phyloP scores from a whole-genome alignment of 2,329 filamentous ascomycete genomes.

The Biscogniauxia sp. region DNA sequence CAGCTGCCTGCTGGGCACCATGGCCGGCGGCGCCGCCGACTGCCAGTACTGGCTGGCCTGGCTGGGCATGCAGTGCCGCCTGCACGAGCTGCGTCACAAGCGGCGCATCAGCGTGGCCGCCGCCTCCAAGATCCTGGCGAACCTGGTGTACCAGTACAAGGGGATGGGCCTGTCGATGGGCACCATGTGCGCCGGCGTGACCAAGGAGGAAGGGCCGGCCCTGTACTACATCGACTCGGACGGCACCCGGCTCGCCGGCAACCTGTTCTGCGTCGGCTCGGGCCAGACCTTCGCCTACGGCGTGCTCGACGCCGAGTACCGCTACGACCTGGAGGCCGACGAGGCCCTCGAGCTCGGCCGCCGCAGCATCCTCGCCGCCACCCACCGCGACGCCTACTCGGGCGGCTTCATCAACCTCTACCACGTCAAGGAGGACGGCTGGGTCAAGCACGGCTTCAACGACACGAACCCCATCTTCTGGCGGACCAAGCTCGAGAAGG shows the following conservation, averaged over 20 bases:
- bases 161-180: constrained; percentile 98
- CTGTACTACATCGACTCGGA: constrained; percentile 99
- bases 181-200: constrained; percentile 98
- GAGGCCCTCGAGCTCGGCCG: constrained; percentile 88
- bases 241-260: constrained; percentile 86
- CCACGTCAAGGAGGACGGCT: constrained; percentile 97
- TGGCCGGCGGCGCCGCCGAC: constrained; percentile 97
- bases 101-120: constrained; percentile 96
- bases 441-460: constrained; percentile 97
- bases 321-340: constrained; percentile 80
- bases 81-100: constrained; percentile 99
- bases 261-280: constrained; percentile 96
- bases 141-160: constrained; percentile 98
- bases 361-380: constrained; percentile 91
- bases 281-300: constrained; percentile 99
- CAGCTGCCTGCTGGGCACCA: constrained; percentile 87
- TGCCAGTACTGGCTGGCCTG: constrained; percentile 99
- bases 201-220: constrained; percentile 90
- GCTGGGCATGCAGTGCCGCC: constrained; percentile 97
- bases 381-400: constrained; percentile 96
- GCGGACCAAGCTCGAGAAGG: constrained; percentile 98
- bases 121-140: constrained; percentile 96
- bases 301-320: constrained; percentile 93
- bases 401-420: constrained; percentile 98
- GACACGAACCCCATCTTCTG: constrained; percentile 99